These are phyloP conservation scores for Calendula officinalis DNA, from an alignment of 129 eudicot species.

Conservation along the genomic window DNA sequence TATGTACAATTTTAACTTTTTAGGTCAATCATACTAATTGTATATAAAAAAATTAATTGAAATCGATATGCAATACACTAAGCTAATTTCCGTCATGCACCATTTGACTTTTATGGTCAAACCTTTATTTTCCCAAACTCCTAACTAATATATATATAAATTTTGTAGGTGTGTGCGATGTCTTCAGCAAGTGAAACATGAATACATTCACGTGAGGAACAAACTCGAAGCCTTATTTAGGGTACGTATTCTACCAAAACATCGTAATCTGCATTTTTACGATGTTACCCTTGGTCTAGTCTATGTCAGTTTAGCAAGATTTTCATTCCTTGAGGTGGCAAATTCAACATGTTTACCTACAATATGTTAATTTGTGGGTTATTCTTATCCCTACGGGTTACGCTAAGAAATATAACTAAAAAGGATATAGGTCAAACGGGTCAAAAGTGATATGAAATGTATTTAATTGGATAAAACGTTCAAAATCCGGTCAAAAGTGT, in stretches of 20 bases:
- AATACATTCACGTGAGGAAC: conserved; percentile 66
- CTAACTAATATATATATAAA: neutral
- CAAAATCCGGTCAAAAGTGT: too few species aligned
- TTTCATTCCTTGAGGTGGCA: neutral
- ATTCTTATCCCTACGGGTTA: too few species aligned
- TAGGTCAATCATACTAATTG: neutral
- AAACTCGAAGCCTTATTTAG: conserved; percentile 67
- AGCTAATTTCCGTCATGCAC: too few species aligned
- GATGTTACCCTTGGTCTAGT: neutral
- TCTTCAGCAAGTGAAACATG: conserved; percentile 59
- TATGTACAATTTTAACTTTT: conserved; percentile 9
- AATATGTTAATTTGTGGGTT: too few species aligned
- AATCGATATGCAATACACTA: too few species aligned
- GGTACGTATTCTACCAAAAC: conserved; percentile 33
- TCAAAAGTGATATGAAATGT: too few species aligned
- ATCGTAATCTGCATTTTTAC: conserved; percentile 6
- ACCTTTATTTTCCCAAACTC: neutral
- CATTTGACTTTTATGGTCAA: conserved; percentile 3
- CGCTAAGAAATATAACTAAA: too few species aligned
- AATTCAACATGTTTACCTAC: too few species aligned
- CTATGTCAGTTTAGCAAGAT: neutral
- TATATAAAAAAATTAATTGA: neutral
- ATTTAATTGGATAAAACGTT: too few species aligned
- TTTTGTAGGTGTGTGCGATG: conserved; percentile 56
- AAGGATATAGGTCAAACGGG: too few species aligned